These are phyloP conservation scores for Saussurea involucrata DNA, from an alignment of 129 eudicot genomes.

Conservation along the genomic window DNA sequence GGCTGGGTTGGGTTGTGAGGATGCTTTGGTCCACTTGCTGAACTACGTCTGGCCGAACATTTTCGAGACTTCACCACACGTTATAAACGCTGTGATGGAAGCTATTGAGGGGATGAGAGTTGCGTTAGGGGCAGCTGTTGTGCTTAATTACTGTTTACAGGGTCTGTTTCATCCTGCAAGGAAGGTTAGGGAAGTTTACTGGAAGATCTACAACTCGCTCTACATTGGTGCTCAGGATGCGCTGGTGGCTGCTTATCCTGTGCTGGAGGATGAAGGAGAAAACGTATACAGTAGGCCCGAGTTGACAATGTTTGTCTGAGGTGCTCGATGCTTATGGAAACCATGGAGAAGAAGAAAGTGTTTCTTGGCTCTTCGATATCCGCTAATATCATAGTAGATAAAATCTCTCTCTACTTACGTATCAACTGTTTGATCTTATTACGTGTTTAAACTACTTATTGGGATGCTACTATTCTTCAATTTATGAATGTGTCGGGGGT, in stretches of 20 bases:
- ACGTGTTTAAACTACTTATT: slow-evolving; percentile 2
- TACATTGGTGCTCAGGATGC: slow-evolving; percentile 96
- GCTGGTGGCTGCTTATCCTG: slow-evolving; percentile 84
- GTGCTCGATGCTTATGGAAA: not conserved
- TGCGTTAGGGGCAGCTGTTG: slow-evolving; percentile 81
- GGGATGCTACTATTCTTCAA: slow-evolving; percentile 14
- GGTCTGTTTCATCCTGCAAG: slow-evolving; percentile 96
- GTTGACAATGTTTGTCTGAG: slow-evolving; percentile 68
- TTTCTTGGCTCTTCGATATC: not conserved
- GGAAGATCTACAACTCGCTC: slow-evolving; percentile 92
- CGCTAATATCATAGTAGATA: not conserved
- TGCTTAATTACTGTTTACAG: slow-evolving; percentile 88
- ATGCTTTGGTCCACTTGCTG: slow-evolving; percentile 80
- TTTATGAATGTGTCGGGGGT: slow-evolving; percentile 4
- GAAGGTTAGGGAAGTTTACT: slow-evolving; percentile 95
- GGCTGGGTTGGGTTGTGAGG: slow-evolving; percentile 93
- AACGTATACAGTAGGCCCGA: slow-evolving; percentile 82
- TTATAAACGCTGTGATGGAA: slow-evolving; percentile 92
- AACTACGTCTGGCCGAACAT: slow-evolving; percentile 98
- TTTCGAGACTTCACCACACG: slow-evolving; percentile 94
- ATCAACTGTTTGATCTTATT: not conserved
- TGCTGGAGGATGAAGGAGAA: slow-evolving; percentile 74
- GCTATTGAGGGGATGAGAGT: slow-evolving; percentile 99
- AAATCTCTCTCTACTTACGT: not conserved
- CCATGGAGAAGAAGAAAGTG: not conserved